Base-by-base conservation (phyloP, 805 yeast genomes). In the Starmerella stellata region DNA sequence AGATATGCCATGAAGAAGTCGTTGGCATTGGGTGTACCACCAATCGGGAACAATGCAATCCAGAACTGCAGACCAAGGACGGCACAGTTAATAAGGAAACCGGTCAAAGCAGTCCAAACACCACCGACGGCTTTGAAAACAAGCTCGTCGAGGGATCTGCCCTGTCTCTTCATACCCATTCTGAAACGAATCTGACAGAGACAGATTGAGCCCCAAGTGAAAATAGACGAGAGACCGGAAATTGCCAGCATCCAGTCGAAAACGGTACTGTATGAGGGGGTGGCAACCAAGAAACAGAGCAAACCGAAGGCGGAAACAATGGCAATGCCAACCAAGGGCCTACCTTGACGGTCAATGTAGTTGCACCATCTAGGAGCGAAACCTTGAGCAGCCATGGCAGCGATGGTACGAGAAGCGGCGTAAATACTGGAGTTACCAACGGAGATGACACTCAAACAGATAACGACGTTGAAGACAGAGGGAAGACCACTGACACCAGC, bases 51-150 rank as follows among this genome's bases (percentile, higher is more conserved):
- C 31, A 78, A 60, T 5, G 90, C 85, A 42, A 75, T 66, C 81
- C 87, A 81, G 64, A 81, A 78, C 60, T 78, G 85, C 23, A 83
- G 80, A 40, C 70, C 61, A 43, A 82, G 62, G 44, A 80, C 74
- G 40, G 76, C 55, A 24, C 67, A 29, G 54, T 74, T 74, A 52
- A 82, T 58, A 20, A 58, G 41, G 15, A 70, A 51, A 39, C 90
- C 92, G 54, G 68, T 69, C 43, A 53, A 55, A 1, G 92, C 75
- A 35, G 92, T 92, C 48, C 54, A 60, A 23, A 74, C 57, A 48
- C 93, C 93, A 30, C 68, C 62, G 41, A 73, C 76, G 4, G 93
- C 68, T 34, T 62, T 64, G 59, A 70, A 81, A 0, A 75, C 65
- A 37, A 80, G 61, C 56, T 80, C 90, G 41, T 70, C 72, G 8